Evolutionary conservation across 257 asterid genomes (phyloP).

Genomic region (Nicotiana paniculata): DNA sequence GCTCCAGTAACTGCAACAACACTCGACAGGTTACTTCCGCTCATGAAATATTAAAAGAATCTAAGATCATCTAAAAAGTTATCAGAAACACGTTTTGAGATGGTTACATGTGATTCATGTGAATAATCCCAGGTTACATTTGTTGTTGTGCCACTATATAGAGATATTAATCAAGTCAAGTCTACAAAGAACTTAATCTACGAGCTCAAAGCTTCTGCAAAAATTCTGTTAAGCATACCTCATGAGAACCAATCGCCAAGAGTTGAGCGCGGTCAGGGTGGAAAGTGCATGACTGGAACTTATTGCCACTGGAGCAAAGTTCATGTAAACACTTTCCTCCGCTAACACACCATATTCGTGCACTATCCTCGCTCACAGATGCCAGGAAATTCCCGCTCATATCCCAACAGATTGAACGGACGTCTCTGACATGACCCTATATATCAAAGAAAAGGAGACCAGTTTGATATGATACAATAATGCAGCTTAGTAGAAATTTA

Average conservation of each 20-base stretch:
- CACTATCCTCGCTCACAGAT: constrained; percentile 39
- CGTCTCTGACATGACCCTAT: constrained; percentile 38
- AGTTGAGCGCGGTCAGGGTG: constrained; percentile 34
- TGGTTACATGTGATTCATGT: no score
- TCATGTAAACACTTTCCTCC: constrained; percentile 27
- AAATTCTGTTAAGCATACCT: constrained; percentile 18
- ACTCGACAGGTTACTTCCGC: not conserved
- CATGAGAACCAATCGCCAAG: constrained; percentile 35
- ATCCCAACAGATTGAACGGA: constrained; percentile 41
- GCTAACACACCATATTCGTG: constrained; percentile 30
- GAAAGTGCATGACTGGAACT: constrained; percentile 39
- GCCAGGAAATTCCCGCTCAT: constrained; percentile 31
- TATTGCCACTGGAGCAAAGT: constrained; percentile 21
- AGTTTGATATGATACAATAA: not conserved
- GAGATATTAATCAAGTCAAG: not conserved
- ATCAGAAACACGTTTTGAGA: no score
- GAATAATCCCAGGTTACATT: not conserved
- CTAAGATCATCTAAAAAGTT: no score
- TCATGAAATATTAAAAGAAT: not conserved
- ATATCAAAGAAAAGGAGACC: not conserved
- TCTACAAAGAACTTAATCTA: not conserved
- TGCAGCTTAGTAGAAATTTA: not conserved
- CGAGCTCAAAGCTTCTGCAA: not conserved
- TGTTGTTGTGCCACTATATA: not conserved
- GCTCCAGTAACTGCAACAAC: constrained; percentile 29